phyloP scores from a whole-genome alignment of 768 basidiomycete species.

The Clitopilus hobsonii region DNA sequence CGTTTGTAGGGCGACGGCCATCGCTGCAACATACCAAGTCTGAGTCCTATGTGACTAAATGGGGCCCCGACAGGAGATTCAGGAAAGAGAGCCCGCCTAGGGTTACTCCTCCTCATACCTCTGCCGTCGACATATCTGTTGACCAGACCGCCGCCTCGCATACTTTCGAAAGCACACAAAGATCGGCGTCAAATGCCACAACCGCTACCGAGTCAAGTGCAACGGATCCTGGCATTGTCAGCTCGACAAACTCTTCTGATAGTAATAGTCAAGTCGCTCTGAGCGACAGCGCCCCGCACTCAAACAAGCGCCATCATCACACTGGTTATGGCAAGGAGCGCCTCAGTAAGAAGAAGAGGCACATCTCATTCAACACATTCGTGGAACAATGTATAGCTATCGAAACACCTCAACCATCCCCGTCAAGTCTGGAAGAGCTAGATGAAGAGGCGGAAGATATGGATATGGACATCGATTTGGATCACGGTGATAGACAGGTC shows the following conservation, averaged over 20 bases:
- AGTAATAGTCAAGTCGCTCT: constrained; percentile 14
- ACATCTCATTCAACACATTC: constrained; percentile 97
- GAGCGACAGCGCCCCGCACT: constrained; percentile 10
- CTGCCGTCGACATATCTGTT: background rate
- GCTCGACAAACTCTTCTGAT: constrained; percentile 1
- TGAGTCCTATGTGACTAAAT: background rate
- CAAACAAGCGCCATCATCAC: constrained; percentile 1
- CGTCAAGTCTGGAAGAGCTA: constrained; percentile 12
- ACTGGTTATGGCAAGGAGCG: background rate
- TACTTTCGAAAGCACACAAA: background rate
- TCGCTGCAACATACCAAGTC: constrained; percentile 1
- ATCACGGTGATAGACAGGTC: constrained; percentile 8
- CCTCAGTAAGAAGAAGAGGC: constrained; percentile 57
- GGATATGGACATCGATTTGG: constrained; percentile 10
- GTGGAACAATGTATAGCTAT: constrained; percentile 95
- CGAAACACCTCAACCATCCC: constrained; percentile 58
- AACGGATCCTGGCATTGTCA: constrained; percentile 4
- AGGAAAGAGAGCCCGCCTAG: background rate
- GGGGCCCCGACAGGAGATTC: background rate
- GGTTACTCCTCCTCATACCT: background rate
- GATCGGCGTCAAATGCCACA: background rate
- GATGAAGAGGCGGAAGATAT: constrained; percentile 13
- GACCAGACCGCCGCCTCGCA: background rate
- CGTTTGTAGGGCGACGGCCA: background rate
- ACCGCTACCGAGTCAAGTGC: background rate